Percentiles rank a stretch among this genome's conserved stretches.
phyloP scores from a whole-genome alignment of 257 asterid species.

The Jasminum sambac region DNA sequence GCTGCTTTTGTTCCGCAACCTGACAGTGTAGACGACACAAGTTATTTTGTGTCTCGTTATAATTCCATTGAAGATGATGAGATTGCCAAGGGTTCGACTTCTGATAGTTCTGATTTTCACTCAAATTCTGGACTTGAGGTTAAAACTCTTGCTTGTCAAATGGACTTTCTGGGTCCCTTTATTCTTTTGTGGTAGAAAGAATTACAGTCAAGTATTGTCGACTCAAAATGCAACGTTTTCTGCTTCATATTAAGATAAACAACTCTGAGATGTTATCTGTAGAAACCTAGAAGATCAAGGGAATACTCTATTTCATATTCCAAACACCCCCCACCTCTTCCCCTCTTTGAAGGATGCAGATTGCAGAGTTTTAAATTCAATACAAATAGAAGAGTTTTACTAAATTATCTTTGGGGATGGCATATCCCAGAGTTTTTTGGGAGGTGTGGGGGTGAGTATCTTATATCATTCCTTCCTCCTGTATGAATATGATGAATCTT shows the following conservation, averaged over 20 bases:
- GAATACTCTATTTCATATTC: too few species aligned
- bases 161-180: neutral
- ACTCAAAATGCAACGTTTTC: constrained; percentile 17
- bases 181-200: constrained; percentile 4
- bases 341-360: too few species aligned
- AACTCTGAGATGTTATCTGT: neutral
- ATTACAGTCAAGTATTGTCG: neutral
- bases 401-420: constrained; percentile 1
- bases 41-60: constrained; percentile 83
- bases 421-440: constrained; percentile 8
- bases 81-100: constrained; percentile 52
- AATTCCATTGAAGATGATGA: constrained; percentile 54
- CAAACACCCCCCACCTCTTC: too few species aligned
- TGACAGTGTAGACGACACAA: constrained; percentile 82
- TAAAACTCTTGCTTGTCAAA: constrained; percentile 18
- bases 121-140: constrained; percentile 63
- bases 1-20: constrained; percentile 95
- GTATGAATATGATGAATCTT: neutral
- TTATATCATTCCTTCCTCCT: neutral
- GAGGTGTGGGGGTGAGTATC: neutral
- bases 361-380: neutral
- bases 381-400: neutral
- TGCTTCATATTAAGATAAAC: constrained; percentile 6
- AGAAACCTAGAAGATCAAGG: neutral
- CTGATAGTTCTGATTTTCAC: constrained; percentile 56